Percentiles rank a stretch among this genome's conserved stretches.
These are phyloP conservation scores for Penicillium sp. DNA, from an alignment of 2,329 filamentous ascomycete genomes.

Conservation along the genomic window DNA sequence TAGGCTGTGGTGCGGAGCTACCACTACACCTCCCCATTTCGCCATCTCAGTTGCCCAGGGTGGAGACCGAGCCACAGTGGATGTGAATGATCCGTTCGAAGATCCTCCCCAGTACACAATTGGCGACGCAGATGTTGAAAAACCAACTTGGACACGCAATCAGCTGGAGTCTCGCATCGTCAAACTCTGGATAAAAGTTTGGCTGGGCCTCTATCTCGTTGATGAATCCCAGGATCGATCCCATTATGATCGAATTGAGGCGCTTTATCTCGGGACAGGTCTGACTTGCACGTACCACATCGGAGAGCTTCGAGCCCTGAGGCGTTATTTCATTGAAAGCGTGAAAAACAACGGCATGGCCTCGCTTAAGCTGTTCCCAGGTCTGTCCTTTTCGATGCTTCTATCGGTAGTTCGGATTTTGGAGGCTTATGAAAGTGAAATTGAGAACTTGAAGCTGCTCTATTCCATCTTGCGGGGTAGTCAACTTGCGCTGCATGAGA, in stretches of 20 bases:
- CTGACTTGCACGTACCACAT: conserved; percentile 8
- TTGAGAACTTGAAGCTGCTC: conserved; percentile 13
- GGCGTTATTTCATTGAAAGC: conserved; percentile 8
- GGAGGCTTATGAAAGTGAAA: conserved; percentile 23
- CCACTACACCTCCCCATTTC: not conserved
- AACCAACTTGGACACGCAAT: not conserved
- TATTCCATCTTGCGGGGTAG: conserved; percentile 16
- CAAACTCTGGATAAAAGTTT: conserved; percentile 21
- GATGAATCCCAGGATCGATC: conserved; percentile 10
- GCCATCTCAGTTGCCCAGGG: not conserved
- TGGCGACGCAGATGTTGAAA: not conserved
- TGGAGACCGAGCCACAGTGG: too few relatives aligned
- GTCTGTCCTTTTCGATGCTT: conserved; percentile 18
- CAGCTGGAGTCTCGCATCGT: conserved; percentile 20
- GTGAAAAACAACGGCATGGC: conserved; percentile 14
- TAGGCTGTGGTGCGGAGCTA: not conserved
- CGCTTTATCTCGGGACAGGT: conserved; percentile 21
- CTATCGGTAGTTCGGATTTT: conserved; percentile 18
- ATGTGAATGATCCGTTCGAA: not conserved
- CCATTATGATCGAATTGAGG: conserved; percentile 18
- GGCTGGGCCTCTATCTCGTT: conserved; percentile 26
- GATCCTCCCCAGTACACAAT: not conserved
- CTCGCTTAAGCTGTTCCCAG: conserved; percentile 20
- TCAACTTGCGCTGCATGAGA: conserved; percentile 15
- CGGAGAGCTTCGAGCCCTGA: conserved; percentile 13